Evolutionary conservation across 352 stramenopile genomes (phyloP).

Genomic region (Phytopythium ostracodes): DNA sequence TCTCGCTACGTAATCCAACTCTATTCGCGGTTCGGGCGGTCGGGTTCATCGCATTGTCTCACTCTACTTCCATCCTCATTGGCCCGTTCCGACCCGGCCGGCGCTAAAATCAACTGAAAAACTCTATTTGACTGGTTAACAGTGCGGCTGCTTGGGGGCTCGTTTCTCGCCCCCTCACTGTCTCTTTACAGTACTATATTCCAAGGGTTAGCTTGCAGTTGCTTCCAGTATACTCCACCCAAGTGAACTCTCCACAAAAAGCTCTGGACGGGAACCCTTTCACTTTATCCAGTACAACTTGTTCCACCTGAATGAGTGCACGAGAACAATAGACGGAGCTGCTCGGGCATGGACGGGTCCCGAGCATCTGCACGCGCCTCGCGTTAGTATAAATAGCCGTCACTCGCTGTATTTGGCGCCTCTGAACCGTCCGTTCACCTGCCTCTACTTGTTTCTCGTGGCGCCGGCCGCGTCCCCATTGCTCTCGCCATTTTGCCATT

Average conservation of each 20-base stretch:
- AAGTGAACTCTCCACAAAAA: not conserved
- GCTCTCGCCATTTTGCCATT: not conserved
- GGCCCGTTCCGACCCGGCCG: not conserved
- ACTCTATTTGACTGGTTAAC: not conserved
- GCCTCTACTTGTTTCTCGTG: not conserved
- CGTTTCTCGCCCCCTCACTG: not conserved
- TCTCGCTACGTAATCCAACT: not conserved
- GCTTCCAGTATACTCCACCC: not conserved
- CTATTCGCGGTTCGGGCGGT: not conserved
- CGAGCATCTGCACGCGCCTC: too few relatives aligned
- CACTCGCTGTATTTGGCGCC: not conserved
- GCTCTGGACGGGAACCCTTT: not conserved
- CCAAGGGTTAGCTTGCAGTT: not conserved
- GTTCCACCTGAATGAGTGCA: not conserved
- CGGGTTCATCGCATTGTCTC: too few relatives aligned
- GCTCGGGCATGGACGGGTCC: not conserved
- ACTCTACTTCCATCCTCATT: not conserved
- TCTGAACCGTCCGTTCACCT: not conserved
- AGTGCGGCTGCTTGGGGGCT: not conserved
- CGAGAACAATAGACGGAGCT: slow-evolving; percentile 7
- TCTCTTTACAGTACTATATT: too few relatives aligned
- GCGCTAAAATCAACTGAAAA: not conserved
- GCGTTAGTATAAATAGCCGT: too few relatives aligned
- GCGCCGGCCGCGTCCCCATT: not conserved
- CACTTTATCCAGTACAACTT: slow-evolving; percentile 3